These are phyloP conservation scores for Candida andamanensis DNA, from an alignment of 805 yeast genomes.

Conservation along the genomic window DNA sequence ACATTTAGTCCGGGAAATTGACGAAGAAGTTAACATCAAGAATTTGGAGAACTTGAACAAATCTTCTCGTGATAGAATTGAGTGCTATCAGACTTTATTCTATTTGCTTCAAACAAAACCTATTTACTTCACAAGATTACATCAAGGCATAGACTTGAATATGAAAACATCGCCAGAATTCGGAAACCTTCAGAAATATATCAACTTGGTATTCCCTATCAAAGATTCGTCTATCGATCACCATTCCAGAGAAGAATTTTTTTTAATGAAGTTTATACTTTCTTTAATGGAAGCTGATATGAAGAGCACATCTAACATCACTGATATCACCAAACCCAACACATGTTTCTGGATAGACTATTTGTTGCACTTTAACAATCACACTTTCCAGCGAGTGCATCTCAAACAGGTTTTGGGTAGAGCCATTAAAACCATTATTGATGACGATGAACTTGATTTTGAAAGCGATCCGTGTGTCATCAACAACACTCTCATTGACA, in stretches of 20 bases:
- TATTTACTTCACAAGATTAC: conserved; percentile 56
- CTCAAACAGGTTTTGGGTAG: conserved; percentile 38
- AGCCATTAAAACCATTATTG: conserved; percentile 32
- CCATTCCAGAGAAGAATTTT: conserved; percentile 65
- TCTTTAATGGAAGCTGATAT: conserved; percentile 41
- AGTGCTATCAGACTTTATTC: conserved; percentile 70
- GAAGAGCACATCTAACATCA: conserved; percentile 18
- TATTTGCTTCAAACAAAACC: conserved; percentile 84
- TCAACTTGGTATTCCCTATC: conserved; percentile 28
- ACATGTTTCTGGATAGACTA: conserved; percentile 41
- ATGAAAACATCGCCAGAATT: conserved; percentile 19
- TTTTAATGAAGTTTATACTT: conserved; percentile 55
- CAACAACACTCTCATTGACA: conserved; percentile 35
- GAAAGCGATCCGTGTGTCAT: conserved; percentile 77
- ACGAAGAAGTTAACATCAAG: conserved; percentile 15
- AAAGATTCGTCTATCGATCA: conserved; percentile 21
- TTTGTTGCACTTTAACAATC: conserved; percentile 40
- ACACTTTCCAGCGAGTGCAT: conserved; percentile 44
- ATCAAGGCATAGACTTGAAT: conserved; percentile 26
- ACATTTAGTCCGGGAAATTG: conserved; percentile 12
- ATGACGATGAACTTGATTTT: conserved; percentile 52
- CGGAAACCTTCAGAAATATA: conserved; percentile 19
- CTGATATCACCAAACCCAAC: conserved; percentile 37
- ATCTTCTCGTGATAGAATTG: conserved; percentile 48
- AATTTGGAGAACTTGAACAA: conserved; percentile 30